phyloP scores from a whole-genome alignment of 2,329 filamentous ascomycete species.

The Aspergillus sp. region DNA sequence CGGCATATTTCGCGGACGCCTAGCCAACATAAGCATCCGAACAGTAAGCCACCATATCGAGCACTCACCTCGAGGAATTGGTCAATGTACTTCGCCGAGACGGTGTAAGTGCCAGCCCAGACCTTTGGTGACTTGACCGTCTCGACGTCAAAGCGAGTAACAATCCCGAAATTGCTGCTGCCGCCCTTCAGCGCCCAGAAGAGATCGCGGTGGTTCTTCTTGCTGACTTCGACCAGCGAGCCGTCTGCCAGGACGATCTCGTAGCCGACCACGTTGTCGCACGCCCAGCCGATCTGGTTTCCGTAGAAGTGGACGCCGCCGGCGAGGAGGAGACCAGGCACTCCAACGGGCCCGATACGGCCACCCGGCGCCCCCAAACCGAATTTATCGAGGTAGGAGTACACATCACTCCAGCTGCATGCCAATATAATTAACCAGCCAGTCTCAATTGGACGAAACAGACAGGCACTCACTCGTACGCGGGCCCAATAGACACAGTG shows the following conservation, averaged over 20 bases:
- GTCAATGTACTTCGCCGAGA: conserved; percentile 16
- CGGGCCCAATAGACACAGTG: conserved; percentile 20
- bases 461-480: conserved; percentile 16
- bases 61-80: conserved; percentile 15
- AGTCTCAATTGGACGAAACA: too few relatives aligned
- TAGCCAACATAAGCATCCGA: conserved; percentile 5
- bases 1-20: conserved; percentile 18
- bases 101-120: conserved; percentile 24
- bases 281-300: conserved; percentile 20
- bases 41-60: background rate
- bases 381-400: conserved; percentile 15
- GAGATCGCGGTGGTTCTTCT: conserved; percentile 21
- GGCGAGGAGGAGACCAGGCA: conserved; percentile 19
- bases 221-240: conserved; percentile 28
- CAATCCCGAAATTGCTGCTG: conserved; percentile 35
- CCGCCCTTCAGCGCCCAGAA: conserved; percentile 36
- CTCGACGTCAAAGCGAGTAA: conserved; percentile 33
- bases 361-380: conserved; percentile 17
- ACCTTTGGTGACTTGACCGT: conserved; percentile 20
- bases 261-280: conserved; percentile 22
- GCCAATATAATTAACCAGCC: conserved; percentile 1
- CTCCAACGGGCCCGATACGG: conserved; percentile 21
- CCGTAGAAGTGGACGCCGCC: conserved; percentile 22
- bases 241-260: conserved; percentile 32
- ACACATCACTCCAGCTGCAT: conserved; percentile 31